Evolutionary conservation across 805 yeast species (phyloP), one percentile per base, ranked within the genome.

Genomic region (Isabelozyma heimii): DNA sequence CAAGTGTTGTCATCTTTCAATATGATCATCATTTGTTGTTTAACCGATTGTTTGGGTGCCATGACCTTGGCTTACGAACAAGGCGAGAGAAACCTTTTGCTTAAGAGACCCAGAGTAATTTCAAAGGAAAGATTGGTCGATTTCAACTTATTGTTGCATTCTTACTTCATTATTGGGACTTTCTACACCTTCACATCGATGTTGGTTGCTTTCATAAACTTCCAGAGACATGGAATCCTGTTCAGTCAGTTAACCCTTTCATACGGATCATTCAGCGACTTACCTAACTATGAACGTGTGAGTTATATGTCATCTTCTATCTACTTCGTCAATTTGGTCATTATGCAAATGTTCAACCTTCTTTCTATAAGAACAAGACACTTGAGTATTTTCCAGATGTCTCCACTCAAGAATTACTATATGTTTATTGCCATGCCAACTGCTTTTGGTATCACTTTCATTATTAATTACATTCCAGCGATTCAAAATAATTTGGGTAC

Each of bases 21-120:
- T 48, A 79, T 79, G 82, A 77, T 79, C 49, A 68, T 78, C n/a
- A 76, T 79, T 46, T 72, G 75, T 53, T 70, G 77, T 52, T 57
- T 75, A 40, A 76, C 82, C 5, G 82, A 79, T 53, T 73, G 79
- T 59, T 63, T 64, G 27, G 75, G 69, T 40, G 77, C 81, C 5
- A 67, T 76, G 33, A 62, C 70, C 5, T 58, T 78, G 51, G 75
- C 77, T 33, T 75, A 70, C 58, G 81, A 78, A 56, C 52, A 65
- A 42, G 68, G 69, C 24, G 82, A 78, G 55, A 63, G 60, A 40
- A 75, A 77, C 52, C 59, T 78, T 40, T 61, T 78, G 51, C 42
- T 47, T 27, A 75, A 70, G 51, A 63, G 64, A 48, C 82, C 82
- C 20, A 64, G 82, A 56, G 63, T 68, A 42, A 58, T 70, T 16